Evolutionary conservation across 345 rosid genomes (phyloP).

Genomic region (Noccaea bulbosa): DNA sequence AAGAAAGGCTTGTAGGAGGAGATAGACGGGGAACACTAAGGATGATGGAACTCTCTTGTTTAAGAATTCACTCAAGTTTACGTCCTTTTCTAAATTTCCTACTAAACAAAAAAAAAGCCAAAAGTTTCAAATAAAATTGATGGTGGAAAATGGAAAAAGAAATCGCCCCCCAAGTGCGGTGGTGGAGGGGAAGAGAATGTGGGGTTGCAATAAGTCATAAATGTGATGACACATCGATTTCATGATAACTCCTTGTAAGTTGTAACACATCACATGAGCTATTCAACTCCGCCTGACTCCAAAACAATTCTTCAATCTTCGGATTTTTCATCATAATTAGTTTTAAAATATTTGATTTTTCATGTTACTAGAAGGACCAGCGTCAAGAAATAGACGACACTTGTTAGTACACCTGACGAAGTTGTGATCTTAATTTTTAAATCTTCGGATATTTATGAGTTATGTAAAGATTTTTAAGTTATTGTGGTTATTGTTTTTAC

Average conservation of each 20-base stretch:
- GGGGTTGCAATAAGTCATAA: constrained; percentile 34
- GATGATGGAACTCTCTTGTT: background rate
- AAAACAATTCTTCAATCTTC: constrained; percentile 1
- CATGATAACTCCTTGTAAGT: constrained; percentile 37
- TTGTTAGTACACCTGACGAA: constrained; percentile 13
- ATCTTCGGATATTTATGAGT: too few relatives aligned
- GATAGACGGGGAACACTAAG: background rate
- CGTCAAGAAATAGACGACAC: background rate
- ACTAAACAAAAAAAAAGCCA: background rate
- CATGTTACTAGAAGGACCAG: constrained; percentile 4
- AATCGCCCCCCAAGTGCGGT: constrained; percentile 37
- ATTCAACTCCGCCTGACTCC: constrained; percentile 30
- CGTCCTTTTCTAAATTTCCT: background rate
- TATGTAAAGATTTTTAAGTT: background rate
- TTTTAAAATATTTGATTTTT: background rate
- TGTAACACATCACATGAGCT: constrained; percentile 39
- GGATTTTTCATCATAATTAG: background rate
- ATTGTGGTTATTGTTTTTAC: background rate
- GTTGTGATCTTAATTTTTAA: background rate
- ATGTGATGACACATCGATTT: constrained; percentile 41
- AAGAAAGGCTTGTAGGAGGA: background rate
- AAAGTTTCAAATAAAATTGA: background rate
- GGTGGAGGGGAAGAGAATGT: constrained; percentile 4
- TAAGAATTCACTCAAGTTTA: background rate
- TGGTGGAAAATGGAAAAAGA: background rate